Conservation (phyloP, 345 rosid genomes). For the Linum lewisii region DNA sequence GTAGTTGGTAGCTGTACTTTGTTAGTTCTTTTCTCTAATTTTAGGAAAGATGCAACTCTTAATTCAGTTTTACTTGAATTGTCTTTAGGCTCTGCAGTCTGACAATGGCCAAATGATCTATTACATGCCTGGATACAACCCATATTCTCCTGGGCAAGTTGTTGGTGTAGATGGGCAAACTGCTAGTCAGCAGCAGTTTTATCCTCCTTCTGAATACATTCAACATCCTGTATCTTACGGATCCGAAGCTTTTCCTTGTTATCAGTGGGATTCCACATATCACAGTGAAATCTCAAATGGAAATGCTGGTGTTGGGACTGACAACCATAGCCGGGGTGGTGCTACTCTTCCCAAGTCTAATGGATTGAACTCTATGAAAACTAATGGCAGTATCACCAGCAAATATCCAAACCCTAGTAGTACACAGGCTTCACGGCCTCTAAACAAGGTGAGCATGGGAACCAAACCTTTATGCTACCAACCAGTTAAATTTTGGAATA, state of each 20-base stretch:
- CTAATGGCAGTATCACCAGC: conserved; percentile 24
- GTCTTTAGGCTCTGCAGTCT: conserved; percentile 31
- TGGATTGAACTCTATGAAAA: conserved; percentile 21
- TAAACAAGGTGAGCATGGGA: conserved; percentile 33
- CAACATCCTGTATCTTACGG: conserved; percentile 38
- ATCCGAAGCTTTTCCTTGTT: conserved; percentile 34
- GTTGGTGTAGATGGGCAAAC: conserved; percentile 36
- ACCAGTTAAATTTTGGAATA: background rate
- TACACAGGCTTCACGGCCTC: conserved; percentile 25
- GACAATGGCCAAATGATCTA: conserved; percentile 41
- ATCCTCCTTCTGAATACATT: conserved; percentile 29
- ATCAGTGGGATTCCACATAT: conserved; percentile 38
- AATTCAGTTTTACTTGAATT: conserved; percentile 7
- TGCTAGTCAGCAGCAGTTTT: conserved; percentile 35
- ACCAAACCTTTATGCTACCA: background rate
- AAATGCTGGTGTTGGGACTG: conserved; percentile 28
- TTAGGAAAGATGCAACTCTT: no score
- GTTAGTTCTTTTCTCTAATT: no score
- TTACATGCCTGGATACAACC: conserved; percentile 38
- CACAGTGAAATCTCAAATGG: conserved; percentile 29
- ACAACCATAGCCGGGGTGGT: conserved; percentile 20
- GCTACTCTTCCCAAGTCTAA: conserved; percentile 18
- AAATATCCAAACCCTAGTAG: conserved; percentile 23
- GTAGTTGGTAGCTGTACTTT: background rate
- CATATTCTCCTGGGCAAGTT: conserved; percentile 28